Evolutionary conservation across 768 basidiomycete species (phyloP).

Genomic region (Kwoniella mangroviensis): DNA sequence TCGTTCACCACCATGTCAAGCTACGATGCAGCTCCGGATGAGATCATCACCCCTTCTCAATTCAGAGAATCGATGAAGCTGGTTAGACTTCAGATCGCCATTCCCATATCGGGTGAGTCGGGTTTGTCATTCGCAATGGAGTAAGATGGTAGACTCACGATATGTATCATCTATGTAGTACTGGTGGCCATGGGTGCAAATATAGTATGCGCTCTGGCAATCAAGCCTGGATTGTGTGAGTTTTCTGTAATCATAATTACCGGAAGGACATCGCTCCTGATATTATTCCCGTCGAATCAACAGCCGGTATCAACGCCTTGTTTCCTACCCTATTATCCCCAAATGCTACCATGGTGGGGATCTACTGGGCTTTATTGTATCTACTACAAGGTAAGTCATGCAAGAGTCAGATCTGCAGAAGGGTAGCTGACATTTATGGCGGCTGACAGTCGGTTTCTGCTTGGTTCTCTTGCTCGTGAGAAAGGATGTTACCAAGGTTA

Average conservation of each 20-base stretch:
- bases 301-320: conserved; percentile 50
- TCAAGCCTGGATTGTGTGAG: conserved; percentile 68
- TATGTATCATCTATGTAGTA: conserved; percentile 50
- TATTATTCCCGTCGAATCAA: not conserved
- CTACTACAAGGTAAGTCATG: conserved; percentile 54
- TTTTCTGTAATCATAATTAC: not conserved
- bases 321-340: conserved; percentile 69
- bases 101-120: conserved; percentile 64
- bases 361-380: conserved; percentile 57
- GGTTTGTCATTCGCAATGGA: too few species aligned
- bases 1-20: conserved; percentile 47
- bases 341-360: conserved; percentile 56
- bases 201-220: conserved; percentile 70
- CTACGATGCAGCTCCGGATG: conserved; percentile 51
- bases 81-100: conserved; percentile 78
- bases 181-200: conserved; percentile 77
- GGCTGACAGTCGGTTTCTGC: conserved; percentile 74
- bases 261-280: not conserved
- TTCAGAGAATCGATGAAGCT: conserved; percentile 54
- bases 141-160: too few species aligned
- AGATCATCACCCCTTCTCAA: conserved; percentile 54
- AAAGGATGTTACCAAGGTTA: conserved; percentile 79
- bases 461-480: conserved; percentile 71
- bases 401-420: conserved; percentile 22
- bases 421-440: too few species aligned